Evolutionary conservation across 2,329 filamentous ascomycete species (phyloP), one percentile per base, ranked within the genome.

Genomic region (Rosellinia necatrix): DNA sequence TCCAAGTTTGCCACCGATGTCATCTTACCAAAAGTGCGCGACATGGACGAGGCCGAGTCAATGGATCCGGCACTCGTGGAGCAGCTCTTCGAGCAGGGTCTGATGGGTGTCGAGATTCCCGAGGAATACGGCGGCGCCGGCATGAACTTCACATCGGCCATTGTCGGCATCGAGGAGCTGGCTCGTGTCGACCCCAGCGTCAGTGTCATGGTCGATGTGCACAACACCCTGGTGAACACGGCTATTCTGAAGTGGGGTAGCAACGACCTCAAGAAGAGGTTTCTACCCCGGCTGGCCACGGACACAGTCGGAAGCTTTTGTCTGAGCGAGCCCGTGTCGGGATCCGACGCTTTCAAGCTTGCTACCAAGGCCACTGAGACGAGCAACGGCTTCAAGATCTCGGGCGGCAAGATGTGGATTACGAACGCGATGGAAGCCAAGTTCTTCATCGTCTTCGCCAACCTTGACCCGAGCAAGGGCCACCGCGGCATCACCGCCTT

Each of bases 401-500:
- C 85, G 59, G 94, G 94, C 46, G 87, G 85, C 74, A 99, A 99
- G 84, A 99, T 99, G 94, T 99, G 94, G 94, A 99, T 99, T 76
- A 99, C 94, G 62, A 99, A 99, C 81, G 89, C 90, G 47, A 87
- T 93, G 78, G 94, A 99, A 77, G 89, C 94, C 17, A 86, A 87
- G 58, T 88, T 97, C 79, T 99, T 97, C 78, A 93, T 99, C 70
- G 94, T 99, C 56, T 99, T 99, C 71, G 94, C 94, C 70, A 99
- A 97, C 76, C 80, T 99, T 34, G 88, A 97, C 71, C 92, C 89
- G 0, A 87, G 85, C 77, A 92, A 93, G 78, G 93, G 92, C 49
- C 97, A 99, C 82, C 93, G 92, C 76, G 94, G 94, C 56, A 99
- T 99, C 75, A 92, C 92, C 2, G 94, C 94, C 49, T 99, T 99